Base-by-base conservation (phyloP, 2,329 filamentous ascomycete genomes). In the Fusarium sp. region DNA sequence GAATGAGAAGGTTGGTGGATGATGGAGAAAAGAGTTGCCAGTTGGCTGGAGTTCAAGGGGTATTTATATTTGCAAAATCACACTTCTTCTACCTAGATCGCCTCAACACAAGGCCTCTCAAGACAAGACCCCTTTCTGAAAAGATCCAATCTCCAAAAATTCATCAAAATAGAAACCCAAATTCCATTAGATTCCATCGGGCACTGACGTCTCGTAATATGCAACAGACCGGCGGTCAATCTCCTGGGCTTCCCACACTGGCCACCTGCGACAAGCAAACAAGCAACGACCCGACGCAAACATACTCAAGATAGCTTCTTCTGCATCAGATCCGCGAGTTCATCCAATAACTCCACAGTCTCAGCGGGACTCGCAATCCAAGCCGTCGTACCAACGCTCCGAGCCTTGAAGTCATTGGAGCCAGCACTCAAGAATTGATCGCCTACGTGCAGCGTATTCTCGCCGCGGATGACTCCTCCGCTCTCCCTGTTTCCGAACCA, bases 341-440 rank as follows among this genome's bases (percentile, higher is more conserved):
- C 97, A 79, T 98, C 95, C 70, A 99, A 84, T 78, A 98, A 83
- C 77, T 94, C 92, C 43, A 98, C 94, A 33, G 97, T 99, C 87
- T 99, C 97, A 1, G 89, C 87, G 0, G 97, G 97, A 80, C 91
- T 98, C 1, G 97, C 96, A 76, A 99, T 97, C 97, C 97, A 99
- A 1, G 96, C 95, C 24, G 97, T 98, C 1, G 96, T 98, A 37
- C 94, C 97, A 22, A 97, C 95, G 78, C 95, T 90, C 33, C 96
- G 88, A 9, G 96, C 94, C 86, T 98, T 98, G 87, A 98, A 99
- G 83, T 99, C 97, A 84, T 99, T 99, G 18, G 95, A 95, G 0
- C 95, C 95, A 5, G 96, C 96, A 71, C 94, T 97, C 73, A 99
- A 85, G 83, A 99, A 99, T 84, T 99, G 97, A 83, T 99, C 97